Evolutionary conservation across 345 rosid genomes (phyloP).

Genomic region (Heritiera fomes): DNA sequence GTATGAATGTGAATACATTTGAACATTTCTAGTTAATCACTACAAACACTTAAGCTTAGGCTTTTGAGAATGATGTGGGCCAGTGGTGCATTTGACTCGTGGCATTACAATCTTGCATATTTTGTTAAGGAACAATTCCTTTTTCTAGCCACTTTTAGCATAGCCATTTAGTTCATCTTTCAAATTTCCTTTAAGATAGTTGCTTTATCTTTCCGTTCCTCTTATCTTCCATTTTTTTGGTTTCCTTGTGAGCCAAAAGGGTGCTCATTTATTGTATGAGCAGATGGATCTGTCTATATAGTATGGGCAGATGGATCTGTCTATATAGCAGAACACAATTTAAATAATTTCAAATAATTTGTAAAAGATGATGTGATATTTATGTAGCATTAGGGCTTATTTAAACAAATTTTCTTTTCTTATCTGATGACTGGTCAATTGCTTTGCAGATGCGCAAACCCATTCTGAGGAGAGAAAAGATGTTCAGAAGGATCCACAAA

Average conservation of each 20-base stretch:
- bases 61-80: neutral
- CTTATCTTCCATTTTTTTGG: neutral
- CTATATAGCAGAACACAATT: neutral
- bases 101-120: neutral
- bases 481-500: conserved; percentile 42
- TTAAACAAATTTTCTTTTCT: conserved; percentile 10
- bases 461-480: conserved; percentile 43
- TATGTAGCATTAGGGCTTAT: neutral
- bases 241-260: neutral
- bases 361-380: neutral
- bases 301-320: neutral
- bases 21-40: neutral
- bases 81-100: neutral
- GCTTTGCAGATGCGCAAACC: conserved; percentile 54
- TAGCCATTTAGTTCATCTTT: neutral
- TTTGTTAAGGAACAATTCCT: neutral
- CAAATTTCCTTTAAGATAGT: neutral
- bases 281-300: neutral
- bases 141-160: conserved; percentile 5
- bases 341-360: neutral
- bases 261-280: conserved; percentile 6
- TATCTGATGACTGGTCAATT: conserved; percentile 28
- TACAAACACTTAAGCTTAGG: neutral
- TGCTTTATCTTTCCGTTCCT: neutral
- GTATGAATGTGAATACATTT: neutral